Base-by-base conservation (phyloP, 1,139 yeast species). In the Sugiyamaella sp. region DNA sequence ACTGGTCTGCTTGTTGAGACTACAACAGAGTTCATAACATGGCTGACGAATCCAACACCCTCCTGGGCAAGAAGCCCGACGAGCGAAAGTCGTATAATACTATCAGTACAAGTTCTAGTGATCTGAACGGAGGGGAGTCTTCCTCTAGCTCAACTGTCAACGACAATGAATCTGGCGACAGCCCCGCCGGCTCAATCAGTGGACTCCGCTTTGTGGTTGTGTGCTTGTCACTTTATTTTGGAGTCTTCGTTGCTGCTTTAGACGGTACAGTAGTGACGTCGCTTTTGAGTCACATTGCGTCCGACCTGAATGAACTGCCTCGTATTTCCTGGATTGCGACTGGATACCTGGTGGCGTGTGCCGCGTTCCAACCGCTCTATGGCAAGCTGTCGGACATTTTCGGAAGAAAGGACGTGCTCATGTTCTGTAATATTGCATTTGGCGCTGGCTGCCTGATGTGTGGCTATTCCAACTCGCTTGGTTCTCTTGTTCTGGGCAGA, bases 371-470 rank as follows among this genome's bases (percentile, higher is more conserved):
- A 69, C 97, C 97, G 1, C 71, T 90, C 21, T 89, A 85, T 62
- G 97, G 97, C 21, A 89, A 89, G 65, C 70, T 90, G 32, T 85
- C 95, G 2, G 97, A 89, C 64, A 87, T 89, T 43, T 89, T 85
- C 68, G 97, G 97, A 19, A 78, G 96, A 62, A 86, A 81, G 65
- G 67, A 73, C 5, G 68, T 80, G 55, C 69, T 84, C 41, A 61
- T 82, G 5, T 68, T 79, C 42, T 79, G 83, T 62, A 79, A 80
- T 55, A 53, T 69, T 3, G 63, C 74, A 38, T 84, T 84, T 61
- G 79, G 79, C 0, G 32, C 80, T 17, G 89, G 88, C 9, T 80
- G 85, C 62, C 60, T 77, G 27, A 69, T 80, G 47, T 81, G 85
- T 63, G 85, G 86, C 3, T 49, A 70, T 2, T 70, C 84, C 5